Evolutionary conservation across 2,329 filamentous ascomycete species (phyloP).

Genomic region (Trichophyton equinum): DNA sequence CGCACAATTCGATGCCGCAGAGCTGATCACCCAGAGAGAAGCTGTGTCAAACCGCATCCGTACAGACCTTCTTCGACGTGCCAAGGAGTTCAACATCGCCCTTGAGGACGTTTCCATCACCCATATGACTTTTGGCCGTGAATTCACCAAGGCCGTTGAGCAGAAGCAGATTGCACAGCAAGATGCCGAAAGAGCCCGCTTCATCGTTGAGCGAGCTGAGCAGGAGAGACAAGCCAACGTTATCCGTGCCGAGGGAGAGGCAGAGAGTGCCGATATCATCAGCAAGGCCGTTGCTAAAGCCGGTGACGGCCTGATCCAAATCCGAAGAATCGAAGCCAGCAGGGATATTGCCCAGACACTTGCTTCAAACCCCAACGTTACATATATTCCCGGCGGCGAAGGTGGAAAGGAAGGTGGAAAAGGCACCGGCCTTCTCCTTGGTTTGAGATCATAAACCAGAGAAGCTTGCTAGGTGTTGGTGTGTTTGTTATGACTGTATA

Average conservation of each 20-base stretch:
- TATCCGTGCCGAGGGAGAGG: conserved; percentile 94
- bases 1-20: conserved; percentile 94
- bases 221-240: conserved; percentile 98
- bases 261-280: conserved; percentile 91
- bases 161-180: conserved; percentile 99
- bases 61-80: conserved; percentile 79
- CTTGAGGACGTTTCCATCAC: conserved; percentile 98
- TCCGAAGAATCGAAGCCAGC: conserved; percentile 92
- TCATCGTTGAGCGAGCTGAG: conserved; percentile 97
- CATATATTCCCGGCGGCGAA: conserved; percentile 70
- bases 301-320: conserved; percentile 88
- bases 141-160: conserved; percentile 97
- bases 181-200: conserved; percentile 90
- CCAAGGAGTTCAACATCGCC: conserved; percentile 95
- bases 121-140: conserved; percentile 98
- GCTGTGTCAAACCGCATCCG: conserved; percentile 92
- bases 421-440: conserved; percentile 54
- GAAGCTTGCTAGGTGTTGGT: not conserved
- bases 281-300: conserved; percentile 84
- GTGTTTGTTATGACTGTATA: conserved; percentile 1
- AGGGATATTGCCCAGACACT: conserved; percentile 89
- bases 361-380: conserved; percentile 84
- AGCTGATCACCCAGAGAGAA: conserved; percentile 98
- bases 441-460: conserved; percentile 42
- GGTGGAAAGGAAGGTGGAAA: conserved; percentile 45